Percentiles rank a stretch among this genome's conserved stretches.
phyloP scores from a whole-genome alignment of 345 rosid species.

The Combretum micranthum region DNA sequence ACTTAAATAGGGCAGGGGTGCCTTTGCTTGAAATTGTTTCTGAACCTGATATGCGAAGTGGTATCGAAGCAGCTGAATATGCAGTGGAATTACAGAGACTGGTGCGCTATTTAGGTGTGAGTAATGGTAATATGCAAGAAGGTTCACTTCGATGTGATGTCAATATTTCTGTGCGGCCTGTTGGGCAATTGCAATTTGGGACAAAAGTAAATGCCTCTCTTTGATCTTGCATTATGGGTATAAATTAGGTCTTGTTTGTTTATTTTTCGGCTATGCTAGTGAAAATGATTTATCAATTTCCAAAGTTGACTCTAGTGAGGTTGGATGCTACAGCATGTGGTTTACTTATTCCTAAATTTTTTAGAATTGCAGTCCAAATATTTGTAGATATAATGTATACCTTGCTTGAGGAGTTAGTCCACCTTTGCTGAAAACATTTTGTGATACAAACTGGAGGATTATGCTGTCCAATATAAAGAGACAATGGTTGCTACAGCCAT shows the following conservation, averaged over 20 bases:
- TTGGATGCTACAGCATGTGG: no score
- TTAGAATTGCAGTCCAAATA: no score
- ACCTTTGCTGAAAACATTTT: no score
- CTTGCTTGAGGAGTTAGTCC: no score
- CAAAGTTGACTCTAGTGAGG: no score
- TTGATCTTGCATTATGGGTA: background rate
- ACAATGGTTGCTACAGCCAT: no score
- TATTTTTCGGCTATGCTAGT: no score
- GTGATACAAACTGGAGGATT: no score
- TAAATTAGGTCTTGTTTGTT: background rate
- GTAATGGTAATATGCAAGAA: constrained; percentile 96
- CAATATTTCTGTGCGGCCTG: constrained; percentile 85
- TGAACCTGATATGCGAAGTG: constrained; percentile 96
- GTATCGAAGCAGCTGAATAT: constrained; percentile 81
- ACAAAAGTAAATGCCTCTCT: constrained; percentile 55
- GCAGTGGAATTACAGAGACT: constrained; percentile 80
- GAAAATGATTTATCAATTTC: no score
- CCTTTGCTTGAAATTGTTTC: constrained; percentile 96
- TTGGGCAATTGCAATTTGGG: constrained; percentile 73
- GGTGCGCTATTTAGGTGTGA: constrained; percentile 71
- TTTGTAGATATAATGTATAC: no score
- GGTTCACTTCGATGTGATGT: constrained; percentile 96
- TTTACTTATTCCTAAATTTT: no score
- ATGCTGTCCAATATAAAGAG: no score
- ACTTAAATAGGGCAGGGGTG: constrained; percentile 93